phyloP scores from a whole-genome alignment of 1,284 basidiomycete species.

The Ceratobasidium theobromae region DNA sequence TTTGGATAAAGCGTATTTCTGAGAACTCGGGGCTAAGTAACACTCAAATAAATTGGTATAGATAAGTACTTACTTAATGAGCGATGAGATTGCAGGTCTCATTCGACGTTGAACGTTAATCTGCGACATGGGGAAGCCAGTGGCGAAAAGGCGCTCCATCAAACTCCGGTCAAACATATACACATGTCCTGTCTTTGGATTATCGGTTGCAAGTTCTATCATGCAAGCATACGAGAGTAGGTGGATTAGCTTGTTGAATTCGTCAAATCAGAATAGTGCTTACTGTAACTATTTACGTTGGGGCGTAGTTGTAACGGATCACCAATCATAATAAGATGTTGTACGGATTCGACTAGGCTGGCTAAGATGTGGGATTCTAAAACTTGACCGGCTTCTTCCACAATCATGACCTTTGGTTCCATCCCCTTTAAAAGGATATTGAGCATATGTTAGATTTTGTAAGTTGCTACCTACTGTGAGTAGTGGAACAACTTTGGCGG shows the following conservation, averaged over 20 bases:
- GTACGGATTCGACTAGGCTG: conserved; percentile 31
- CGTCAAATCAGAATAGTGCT: conserved; percentile 37
- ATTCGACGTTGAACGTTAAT: conserved; percentile 52
- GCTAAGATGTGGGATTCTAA: conserved; percentile 69
- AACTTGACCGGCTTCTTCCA: conserved; percentile 77
- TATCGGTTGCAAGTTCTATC: conserved; percentile 58
- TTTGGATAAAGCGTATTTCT: conserved; percentile 62
- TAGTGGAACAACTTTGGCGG: conserved; percentile 37
- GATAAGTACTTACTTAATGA: conserved; percentile 45
- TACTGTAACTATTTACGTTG: conserved; percentile 64
- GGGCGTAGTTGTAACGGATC: conserved; percentile 72
- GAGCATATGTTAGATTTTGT: neutral
- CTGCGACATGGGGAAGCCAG: conserved; percentile 54
- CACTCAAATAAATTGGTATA: neutral
- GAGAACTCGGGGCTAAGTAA: neutral
- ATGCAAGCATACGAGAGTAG: neutral
- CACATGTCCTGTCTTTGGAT: conserved; percentile 46
- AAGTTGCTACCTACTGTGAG: conserved; percentile 32
- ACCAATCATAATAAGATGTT: conserved; percentile 65
- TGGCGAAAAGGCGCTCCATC: conserved; percentile 59
- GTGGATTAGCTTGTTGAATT: neutral
- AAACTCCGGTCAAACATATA: conserved; percentile 64
- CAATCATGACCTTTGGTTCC: conserved; percentile 56
- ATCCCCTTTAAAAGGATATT: conserved; percentile 47
- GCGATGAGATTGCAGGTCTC: conserved; percentile 52